Percentiles rank a stretch among this genome's conserved stretches.
phyloP scores from a whole-genome alignment of 305 asterid genomes.

The Fraxinus sp. region DNA sequence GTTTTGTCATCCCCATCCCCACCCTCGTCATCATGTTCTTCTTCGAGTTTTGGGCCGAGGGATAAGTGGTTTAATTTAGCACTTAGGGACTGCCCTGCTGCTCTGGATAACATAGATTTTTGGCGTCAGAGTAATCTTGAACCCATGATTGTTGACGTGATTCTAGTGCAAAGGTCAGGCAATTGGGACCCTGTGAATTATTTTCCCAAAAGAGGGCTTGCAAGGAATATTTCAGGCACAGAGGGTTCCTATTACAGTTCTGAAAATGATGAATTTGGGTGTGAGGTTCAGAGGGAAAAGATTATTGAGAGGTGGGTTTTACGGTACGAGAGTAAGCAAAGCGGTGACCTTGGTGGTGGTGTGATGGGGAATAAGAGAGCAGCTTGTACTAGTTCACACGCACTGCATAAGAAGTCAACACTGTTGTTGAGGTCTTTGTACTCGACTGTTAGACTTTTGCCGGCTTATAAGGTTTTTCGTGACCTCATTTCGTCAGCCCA shows the following conservation, averaged over 20 bases:
- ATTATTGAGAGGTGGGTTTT: constrained; percentile 86
- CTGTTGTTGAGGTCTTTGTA: constrained; percentile 73
- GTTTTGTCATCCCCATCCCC: constrained; percentile 60
- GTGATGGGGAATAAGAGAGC: constrained; percentile 53
- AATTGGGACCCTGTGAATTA: constrained; percentile 58
- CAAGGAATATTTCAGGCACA: constrained; percentile 35
- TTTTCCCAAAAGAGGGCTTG: constrained; percentile 43
- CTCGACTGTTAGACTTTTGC: constrained; percentile 72
- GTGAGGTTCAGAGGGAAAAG: constrained; percentile 50
- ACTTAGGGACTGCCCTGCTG: constrained; percentile 80
- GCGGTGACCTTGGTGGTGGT: constrained; percentile 32
- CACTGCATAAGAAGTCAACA: constrained; percentile 65
- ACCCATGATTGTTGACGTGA: constrained; percentile 82
- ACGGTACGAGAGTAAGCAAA: constrained; percentile 72
- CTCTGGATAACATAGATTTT: constrained; percentile 75
- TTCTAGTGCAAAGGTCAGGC: constrained; percentile 50
- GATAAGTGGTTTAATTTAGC: constrained; percentile 89
- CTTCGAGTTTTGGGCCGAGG: constrained; percentile 65
- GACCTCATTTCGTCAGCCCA: constrained; percentile 70
- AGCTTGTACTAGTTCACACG: constrained; percentile 46
- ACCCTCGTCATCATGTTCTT: constrained; percentile 38
- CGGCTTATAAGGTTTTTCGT: constrained; percentile 76
- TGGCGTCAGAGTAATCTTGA: constrained; percentile 81
- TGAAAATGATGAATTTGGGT: constrained; percentile 53
- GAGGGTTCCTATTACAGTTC: constrained; percentile 45